A percentile compares a stretch with the other conserved stretches of the same genome.
These are phyloP conservation scores for Exutisphaerella laricina DNA, from an alignment of 2,329 filamentous ascomycete genomes.

Conservation along the genomic window DNA sequence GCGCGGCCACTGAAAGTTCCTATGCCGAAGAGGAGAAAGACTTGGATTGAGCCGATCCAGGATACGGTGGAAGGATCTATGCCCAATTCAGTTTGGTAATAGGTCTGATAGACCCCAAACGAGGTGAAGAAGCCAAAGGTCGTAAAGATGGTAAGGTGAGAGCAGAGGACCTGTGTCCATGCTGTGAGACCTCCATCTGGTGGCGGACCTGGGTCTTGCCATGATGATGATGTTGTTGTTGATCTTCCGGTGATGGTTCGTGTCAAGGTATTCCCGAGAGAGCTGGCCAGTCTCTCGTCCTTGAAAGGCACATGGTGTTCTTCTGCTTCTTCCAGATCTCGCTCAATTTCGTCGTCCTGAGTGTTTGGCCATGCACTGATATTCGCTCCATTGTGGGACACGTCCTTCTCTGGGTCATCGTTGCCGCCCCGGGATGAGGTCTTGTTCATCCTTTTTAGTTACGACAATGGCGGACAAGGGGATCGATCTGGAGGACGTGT, in stretches of 20 bases:
- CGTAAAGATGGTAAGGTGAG: conserved; percentile 31
- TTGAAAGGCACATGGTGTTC: conserved; percentile 4
- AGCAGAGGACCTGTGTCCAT: conserved; percentile 30
- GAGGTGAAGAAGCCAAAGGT: conserved; percentile 29
- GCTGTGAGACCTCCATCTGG: conserved; percentile 39
- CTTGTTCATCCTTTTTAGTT: not conserved
- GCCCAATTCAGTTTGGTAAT: conserved; percentile 37
- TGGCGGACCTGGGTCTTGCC: conserved; percentile 35
- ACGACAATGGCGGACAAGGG: too few relatives aligned
- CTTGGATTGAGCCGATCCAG: conserved; percentile 50
- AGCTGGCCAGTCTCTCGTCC: conserved; percentile 2
- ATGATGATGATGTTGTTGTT: conserved; percentile 20
- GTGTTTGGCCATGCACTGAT: conserved; percentile 19
- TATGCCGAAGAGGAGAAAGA: conserved; percentile 49
- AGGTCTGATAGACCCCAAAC: conserved; percentile 42
- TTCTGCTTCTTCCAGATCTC: conserved; percentile 16
- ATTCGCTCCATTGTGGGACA: not conserved
- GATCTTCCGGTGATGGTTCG: conserved; percentile 26
- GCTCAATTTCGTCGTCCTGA: conserved; percentile 20
- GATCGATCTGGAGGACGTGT: too few relatives aligned
- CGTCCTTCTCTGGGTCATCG: not conserved
- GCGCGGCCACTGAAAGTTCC: conserved; percentile 49
- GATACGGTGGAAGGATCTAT: conserved; percentile 43
- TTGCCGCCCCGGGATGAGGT: not conserved
- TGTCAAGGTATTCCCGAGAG: conserved; percentile 12